A percentile compares a stretch with the other conserved stretches of the same genome.
Evolutionary conservation across 768 basidiomycete genomes (phyloP).

Genomic region (Leccinum pellstonianum): DNA sequence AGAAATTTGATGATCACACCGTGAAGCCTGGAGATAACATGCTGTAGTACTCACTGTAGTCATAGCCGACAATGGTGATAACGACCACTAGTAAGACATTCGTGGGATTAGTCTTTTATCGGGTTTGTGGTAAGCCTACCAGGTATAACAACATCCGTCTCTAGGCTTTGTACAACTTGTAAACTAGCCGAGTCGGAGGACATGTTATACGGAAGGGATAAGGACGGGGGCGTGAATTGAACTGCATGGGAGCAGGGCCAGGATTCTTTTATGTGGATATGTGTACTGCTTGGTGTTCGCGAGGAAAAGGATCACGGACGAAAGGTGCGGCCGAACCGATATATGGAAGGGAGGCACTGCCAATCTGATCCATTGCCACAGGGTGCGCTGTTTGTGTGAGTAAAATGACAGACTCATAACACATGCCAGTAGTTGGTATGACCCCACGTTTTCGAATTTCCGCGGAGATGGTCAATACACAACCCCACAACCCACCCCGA

Average conservation of each 20-base stretch:
- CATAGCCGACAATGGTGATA: constrained; percentile 10
- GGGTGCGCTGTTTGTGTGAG: not conserved
- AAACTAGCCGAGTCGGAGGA: not conserved
- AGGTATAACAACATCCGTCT: not conserved
- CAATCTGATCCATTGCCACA: not conserved
- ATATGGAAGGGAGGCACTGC: not conserved
- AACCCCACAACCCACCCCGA: too few species aligned
- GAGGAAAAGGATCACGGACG: not conserved
- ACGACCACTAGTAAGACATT: not conserved
- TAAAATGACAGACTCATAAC: not conserved
- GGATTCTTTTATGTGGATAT: not conserved
- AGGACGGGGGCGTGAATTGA: not conserved
- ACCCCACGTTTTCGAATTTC: too few species aligned
- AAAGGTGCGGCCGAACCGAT: not conserved
- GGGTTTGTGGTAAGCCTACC: not conserved
- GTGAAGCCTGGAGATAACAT: not conserved
- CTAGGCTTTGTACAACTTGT: not conserved
- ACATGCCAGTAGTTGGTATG: too few species aligned
- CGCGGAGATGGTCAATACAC: too few species aligned
- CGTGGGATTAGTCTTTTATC: not conserved
- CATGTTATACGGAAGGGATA: not conserved
- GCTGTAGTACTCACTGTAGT: constrained; percentile 10
- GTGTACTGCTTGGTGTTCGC: not conserved
- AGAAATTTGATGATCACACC: not conserved
- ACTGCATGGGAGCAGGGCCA: not conserved